phyloP scores from a whole-genome alignment of 352 stramenopile species.

The Phytophthora hybrid region DNA sequence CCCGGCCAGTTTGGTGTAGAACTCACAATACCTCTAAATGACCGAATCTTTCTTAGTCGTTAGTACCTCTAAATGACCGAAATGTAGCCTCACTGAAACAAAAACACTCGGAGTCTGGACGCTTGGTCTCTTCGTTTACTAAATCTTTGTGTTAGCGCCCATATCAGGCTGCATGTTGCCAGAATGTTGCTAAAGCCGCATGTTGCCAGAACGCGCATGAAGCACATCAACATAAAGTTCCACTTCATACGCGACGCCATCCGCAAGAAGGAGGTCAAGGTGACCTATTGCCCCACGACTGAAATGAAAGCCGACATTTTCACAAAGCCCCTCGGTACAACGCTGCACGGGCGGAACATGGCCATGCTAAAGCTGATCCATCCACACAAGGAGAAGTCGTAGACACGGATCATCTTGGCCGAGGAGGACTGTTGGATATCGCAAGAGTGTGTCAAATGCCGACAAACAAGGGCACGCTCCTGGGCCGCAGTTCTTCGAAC shows the following conservation, averaged over 20 bases:
- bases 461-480: too few species aligned
- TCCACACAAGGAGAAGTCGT: background rate
- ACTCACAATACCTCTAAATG: too few species aligned
- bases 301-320: background rate
- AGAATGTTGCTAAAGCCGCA: too few species aligned
- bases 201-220: too few species aligned
- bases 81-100: too few species aligned
- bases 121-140: slow-evolving; percentile 82
- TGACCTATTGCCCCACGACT: slow-evolving; percentile 10
- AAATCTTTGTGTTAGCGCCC: too few species aligned
- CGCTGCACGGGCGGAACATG: background rate
- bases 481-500: too few species aligned
- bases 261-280: background rate
- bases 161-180: too few species aligned
- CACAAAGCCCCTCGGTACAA: background rate
- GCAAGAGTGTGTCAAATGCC: too few species aligned
- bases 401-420: background rate
- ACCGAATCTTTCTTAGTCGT: too few species aligned
- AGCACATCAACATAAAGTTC: background rate
- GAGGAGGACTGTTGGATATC: background rate
- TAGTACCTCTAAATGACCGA: too few species aligned
- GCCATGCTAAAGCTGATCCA: background rate
- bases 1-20: too few species aligned
- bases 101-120: slow-evolving; percentile 85
- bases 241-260: slow-evolving; percentile 24